These are phyloP conservation scores for Gremmenia infestans DNA, from an alignment of 2,329 filamentous ascomycete species.

Conservation along the genomic window DNA sequence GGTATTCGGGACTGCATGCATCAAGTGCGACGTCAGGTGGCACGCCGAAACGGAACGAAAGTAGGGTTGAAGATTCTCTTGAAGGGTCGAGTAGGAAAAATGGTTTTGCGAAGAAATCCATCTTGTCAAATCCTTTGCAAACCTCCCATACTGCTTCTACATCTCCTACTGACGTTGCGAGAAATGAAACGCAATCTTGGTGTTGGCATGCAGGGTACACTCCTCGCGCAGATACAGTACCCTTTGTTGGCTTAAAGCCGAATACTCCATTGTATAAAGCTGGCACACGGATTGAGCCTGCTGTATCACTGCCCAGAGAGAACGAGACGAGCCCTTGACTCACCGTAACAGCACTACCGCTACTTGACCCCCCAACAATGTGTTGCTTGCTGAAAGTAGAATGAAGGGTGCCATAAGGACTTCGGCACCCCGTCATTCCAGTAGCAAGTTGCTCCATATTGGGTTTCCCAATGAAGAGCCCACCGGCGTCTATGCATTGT, in stretches of 20 bases:
- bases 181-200: constrained; percentile 49
- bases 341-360: constrained; percentile 48
- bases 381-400: constrained; percentile 44
- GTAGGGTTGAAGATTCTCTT: constrained; percentile 15
- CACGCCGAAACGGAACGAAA: constrained; percentile 45
- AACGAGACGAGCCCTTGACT: constrained; percentile 47
- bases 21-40: constrained; percentile 41
- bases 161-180: constrained; percentile 41
- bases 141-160: constrained; percentile 44
- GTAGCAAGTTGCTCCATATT: constrained; percentile 52
- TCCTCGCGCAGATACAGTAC: constrained; percentile 42
- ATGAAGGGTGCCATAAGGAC: constrained; percentile 45
- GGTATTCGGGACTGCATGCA: constrained; percentile 38
- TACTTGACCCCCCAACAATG: constrained; percentile 50
- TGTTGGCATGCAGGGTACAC: constrained; percentile 48
- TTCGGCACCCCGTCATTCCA: constrained; percentile 50
- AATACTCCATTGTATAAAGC: constrained; percentile 45
- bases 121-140: constrained; percentile 40
- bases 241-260: constrained; percentile 45
- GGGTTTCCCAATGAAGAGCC: constrained; percentile 52
- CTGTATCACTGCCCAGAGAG: constrained; percentile 49
- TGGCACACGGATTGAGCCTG: constrained; percentile 47
- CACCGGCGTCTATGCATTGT: constrained; percentile 45
- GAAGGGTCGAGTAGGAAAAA: constrained; percentile 11
- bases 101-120: constrained; percentile 47